These are phyloP conservation scores for Aspergillus coremiiformis DNA, from an alignment of 495 filamentous ascomycete species.

Conservation along the genomic window DNA sequence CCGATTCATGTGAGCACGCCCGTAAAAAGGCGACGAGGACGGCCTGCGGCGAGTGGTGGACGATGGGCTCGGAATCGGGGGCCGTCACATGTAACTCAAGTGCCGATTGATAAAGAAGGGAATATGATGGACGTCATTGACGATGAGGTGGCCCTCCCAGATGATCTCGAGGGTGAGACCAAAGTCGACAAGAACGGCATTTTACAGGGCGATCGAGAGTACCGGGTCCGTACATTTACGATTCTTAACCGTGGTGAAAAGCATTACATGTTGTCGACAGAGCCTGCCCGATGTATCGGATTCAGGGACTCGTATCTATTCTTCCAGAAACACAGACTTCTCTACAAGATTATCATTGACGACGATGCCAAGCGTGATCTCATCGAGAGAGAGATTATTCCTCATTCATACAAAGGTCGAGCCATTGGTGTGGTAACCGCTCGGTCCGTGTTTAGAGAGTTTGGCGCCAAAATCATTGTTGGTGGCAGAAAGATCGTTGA, in stretches of 20 bases:
- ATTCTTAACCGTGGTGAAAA: conserved; percentile 74
- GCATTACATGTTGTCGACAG: conserved; percentile 96
- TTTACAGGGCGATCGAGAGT: conserved; percentile 74
- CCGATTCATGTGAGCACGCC: conserved; percentile 51
- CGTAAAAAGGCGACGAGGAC: conserved; percentile 58
- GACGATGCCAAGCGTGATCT: conserved; percentile 89
- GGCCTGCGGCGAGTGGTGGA: conserved; percentile 60
- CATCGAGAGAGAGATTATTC: conserved; percentile 89
- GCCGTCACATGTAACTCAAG: conserved; percentile 66
- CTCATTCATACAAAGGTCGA: conserved; percentile 95
- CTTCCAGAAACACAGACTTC: conserved; percentile 91
- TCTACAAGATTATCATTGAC: conserved; percentile 93
- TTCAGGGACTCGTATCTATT: conserved; percentile 97
- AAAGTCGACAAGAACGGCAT: conserved; percentile 88
- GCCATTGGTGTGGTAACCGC: conserved; percentile 97
- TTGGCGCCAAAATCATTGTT: conserved; percentile 88
- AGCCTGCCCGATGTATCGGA: conserved; percentile 90
- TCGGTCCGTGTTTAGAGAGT: conserved; percentile 93
- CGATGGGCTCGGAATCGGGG: conserved; percentile 60
- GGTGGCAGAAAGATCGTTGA: conserved; percentile 79
- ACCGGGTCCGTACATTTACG: conserved; percentile 89
- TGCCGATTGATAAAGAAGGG: conserved; percentile 90
- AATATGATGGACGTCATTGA: conserved; percentile 85
- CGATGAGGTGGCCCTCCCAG: conserved; percentile 83
- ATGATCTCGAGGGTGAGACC: conserved; percentile 79